These are phyloP conservation scores for Arachis monticola DNA, from an alignment of 331 rosid genomes.

Conservation along the genomic window DNA sequence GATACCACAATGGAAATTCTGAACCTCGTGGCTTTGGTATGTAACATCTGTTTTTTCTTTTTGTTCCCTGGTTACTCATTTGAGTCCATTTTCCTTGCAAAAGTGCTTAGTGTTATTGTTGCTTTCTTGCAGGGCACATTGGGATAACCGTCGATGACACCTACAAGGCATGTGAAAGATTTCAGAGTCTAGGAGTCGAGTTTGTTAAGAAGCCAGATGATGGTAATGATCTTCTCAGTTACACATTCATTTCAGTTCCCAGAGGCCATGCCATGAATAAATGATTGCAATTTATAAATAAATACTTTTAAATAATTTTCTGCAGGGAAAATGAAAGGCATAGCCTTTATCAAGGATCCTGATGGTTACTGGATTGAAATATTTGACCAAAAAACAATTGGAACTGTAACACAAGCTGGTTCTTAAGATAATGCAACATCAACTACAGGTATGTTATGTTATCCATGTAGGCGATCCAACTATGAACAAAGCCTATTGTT, in stretches of 20 bases:
- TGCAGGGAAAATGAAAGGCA: constrained; percentile 92
- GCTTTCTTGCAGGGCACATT: constrained; percentile 69
- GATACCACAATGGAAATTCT: constrained; percentile 96
- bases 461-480: neutral
- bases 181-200: constrained; percentile 83
- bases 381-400: constrained; percentile 77
- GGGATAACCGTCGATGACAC: constrained; percentile 97
- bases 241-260: neutral
- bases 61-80: constrained; percentile 23
- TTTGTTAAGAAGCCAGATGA: constrained; percentile 87
- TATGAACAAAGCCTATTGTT: neutral
- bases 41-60: constrained; percentile 26
- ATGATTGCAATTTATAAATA: neutral
- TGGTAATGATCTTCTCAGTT: constrained; percentile 55
- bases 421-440: constrained; percentile 43
- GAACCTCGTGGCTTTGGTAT: constrained; percentile 97
- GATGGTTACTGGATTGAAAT: constrained; percentile 98
- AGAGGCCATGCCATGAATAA: neutral
- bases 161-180: constrained; percentile 88
- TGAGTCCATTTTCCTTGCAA: neutral
- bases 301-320: neutral
- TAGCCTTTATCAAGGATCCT: constrained; percentile 94
- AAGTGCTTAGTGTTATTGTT: constrained; percentile 19
- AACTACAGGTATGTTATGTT: constrained; percentile 41
- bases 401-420: constrained; percentile 43